Base-by-base conservation (phyloP, 2,329 filamentous ascomycete genomes). In the Colletotrichum abscissum region DNA sequence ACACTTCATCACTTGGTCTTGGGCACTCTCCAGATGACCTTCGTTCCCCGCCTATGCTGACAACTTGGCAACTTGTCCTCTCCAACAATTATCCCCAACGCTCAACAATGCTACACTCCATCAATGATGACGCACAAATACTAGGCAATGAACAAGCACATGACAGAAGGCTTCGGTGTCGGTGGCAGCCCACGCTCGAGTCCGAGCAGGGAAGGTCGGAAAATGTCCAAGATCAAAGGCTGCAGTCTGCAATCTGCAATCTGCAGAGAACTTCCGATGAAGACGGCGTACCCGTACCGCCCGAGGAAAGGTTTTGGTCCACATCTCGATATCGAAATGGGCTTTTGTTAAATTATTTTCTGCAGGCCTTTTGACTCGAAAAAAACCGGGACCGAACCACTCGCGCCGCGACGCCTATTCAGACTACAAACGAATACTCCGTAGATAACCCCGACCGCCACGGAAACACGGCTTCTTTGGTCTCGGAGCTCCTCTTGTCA, bases 301-400 rank as follows among this genome's bases (percentile, higher is more conserved):
- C 59, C 60, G 33, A 72, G 52, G 33, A 69, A 69, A 54, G 59
- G 33, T 24, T 19, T 22, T 16, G 58, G 19, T 69, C 66, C 69
- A 59, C 69, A 54, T 24, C 28, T 26, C 46, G 46, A 62, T 62
- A 38, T 68, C 64, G 28, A 55, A 33, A 56, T n/a, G 42, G 42
- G 28, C 69, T 11, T 35, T 59, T 58, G 46, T 60, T 64, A 14
- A 35, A 72, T 55, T 49, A 46, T 26, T 5, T 69, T 30, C 54
- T 63, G 59, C 66, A 69, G 24, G 58, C 24, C n/a, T 63, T 69
- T 72, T 72, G 66, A 64, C 66, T 72, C 66, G 67, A 35, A 68
- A 52, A 68, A 57, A 57, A 55, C 28, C 65, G 49, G 22, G 26
- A 54, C 69, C 35, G 7, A 35, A 68, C 64, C 69, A 63, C 69